Conservation (phyloP, 2,329 filamentous ascomycete species). For the Fusarium ramigenum region DNA sequence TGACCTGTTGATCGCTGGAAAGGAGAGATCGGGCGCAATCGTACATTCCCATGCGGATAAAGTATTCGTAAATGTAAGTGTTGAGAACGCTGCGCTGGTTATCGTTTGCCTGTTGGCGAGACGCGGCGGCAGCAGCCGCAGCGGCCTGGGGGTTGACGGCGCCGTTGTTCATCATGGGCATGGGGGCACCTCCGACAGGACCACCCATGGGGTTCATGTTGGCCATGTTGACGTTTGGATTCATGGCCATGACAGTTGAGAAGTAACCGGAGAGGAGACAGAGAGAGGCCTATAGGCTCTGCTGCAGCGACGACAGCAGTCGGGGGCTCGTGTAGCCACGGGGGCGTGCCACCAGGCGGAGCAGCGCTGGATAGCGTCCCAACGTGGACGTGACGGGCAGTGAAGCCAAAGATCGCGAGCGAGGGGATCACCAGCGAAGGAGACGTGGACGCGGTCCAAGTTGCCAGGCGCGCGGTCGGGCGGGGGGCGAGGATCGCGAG, state of each 20-base stretch:
- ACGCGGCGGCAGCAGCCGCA: slow-evolving; percentile 45
- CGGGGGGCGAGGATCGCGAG: slow-evolving; percentile 37
- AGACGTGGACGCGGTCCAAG: slow-evolving; percentile 41
- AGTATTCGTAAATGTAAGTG: slow-evolving; percentile 92
- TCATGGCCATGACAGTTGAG: slow-evolving; percentile 56
- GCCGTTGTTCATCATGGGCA: slow-evolving; percentile 75
- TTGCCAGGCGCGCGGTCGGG: slow-evolving; percentile 38
- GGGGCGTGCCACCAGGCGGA: slow-evolving; percentile 47
- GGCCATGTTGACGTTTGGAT: slow-evolving; percentile 71
- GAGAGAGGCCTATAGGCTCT: slow-evolving; percentile 38
- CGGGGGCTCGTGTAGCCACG: slow-evolving; percentile 46
- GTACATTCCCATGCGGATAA: slow-evolving; percentile 84
- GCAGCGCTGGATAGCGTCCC: slow-evolving; percentile 46
- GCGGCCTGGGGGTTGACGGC: slow-evolving; percentile 48
- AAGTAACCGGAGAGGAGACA: slow-evolving; percentile 27
- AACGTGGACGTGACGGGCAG: slow-evolving; percentile 47
- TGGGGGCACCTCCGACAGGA: slow-evolving; percentile 67
- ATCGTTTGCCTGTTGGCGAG: slow-evolving; percentile 54
- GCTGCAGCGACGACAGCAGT: slow-evolving; percentile 39
- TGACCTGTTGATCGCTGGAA: slow-evolving; percentile 72
- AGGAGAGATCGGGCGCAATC: slow-evolving; percentile 83
- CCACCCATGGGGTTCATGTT: slow-evolving; percentile 76
- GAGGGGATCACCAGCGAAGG: slow-evolving; percentile 17
- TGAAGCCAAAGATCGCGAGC: slow-evolving; percentile 40
- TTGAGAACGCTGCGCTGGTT: slow-evolving; percentile 71